These are phyloP conservation scores for Iberis pinnata DNA, from an alignment of 345 rosid species.

Conservation along the genomic window DNA sequence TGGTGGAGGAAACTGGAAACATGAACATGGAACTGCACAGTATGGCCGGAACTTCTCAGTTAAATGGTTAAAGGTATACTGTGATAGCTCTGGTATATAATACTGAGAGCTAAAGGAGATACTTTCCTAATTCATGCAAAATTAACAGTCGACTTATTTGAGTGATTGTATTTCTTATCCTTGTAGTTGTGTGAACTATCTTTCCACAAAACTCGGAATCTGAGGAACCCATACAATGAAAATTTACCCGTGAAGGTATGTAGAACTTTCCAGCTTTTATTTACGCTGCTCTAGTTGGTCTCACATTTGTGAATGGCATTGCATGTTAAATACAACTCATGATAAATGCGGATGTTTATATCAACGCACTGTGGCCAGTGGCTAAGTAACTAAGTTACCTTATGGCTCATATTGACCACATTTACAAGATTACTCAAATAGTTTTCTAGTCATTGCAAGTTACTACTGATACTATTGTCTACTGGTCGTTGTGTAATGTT, in stretches of 20 bases:
- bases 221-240: slow-evolving; percentile 98
- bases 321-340: slow-evolving; percentile 4
- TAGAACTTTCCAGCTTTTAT: slow-evolving; percentile 10
- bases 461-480: background rate
- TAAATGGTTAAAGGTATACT: slow-evolving; percentile 88
- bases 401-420: too few relatives aligned
- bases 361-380: background rate
- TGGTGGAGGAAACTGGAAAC: slow-evolving; percentile 95
- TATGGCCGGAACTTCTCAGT: slow-evolving; percentile 97
- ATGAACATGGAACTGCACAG: slow-evolving; percentile 97
- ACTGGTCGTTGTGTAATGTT: slow-evolving; percentile 16
- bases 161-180: slow-evolving; percentile 25
- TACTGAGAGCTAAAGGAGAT: too few relatives aligned
- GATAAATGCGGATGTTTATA: background rate
- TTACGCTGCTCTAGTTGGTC: slow-evolving; percentile 7
- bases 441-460: slow-evolving; percentile 7
- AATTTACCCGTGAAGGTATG: slow-evolving; percentile 96
- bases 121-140: slow-evolving; percentile 6
- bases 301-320: background rate
- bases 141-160: slow-evolving; percentile 6
- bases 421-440: slow-evolving; percentile 1
- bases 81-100: too few relatives aligned
- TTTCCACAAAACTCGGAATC: slow-evolving; percentile 89
- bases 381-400: too few relatives aligned
- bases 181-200: slow-evolving; percentile 89